phyloP scores from a whole-genome alignment of 1,284 basidiomycete genomes.

The Ustilago bromivora region DNA sequence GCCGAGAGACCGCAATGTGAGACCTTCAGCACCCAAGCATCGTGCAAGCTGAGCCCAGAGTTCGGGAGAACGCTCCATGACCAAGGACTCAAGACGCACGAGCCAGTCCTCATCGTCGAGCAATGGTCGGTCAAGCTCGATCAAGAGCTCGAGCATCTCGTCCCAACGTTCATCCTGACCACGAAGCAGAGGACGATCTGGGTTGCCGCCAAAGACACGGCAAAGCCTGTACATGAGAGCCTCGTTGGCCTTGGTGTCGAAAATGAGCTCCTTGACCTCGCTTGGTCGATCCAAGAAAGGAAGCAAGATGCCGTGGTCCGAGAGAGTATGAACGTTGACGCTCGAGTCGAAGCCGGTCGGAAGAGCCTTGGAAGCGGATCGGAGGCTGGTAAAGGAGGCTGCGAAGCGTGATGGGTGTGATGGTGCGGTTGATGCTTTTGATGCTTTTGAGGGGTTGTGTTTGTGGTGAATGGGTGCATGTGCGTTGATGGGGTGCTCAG shows the following conservation, averaged over 20 bases:
- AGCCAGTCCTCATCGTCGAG: conserved; percentile 54
- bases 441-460: conserved; percentile 1
- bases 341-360: conserved; percentile 31
- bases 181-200: conserved; percentile 8
- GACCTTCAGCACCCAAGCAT: conserved; percentile 46
- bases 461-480: conserved; percentile 38
- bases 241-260: conserved; percentile 42
- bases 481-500: conserved; percentile 36
- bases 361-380: conserved; percentile 14
- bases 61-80: conserved; percentile 43
- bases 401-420: conserved; percentile 37
- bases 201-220: conserved; percentile 43
- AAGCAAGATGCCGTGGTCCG: conserved; percentile 45
- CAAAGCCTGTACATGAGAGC: conserved; percentile 38
- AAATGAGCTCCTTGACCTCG: conserved; percentile 49
- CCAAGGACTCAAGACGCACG: conserved; percentile 33
- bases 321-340: conserved; percentile 44
- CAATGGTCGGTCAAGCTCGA: conserved; percentile 40
- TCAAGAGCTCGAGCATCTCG: conserved; percentile 50
- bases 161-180: conserved; percentile 50
- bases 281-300: conserved; percentile 51
- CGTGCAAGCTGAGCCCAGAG: conserved; percentile 47
- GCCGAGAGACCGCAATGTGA: conserved; percentile 16
- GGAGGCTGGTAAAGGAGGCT: conserved; percentile 31
- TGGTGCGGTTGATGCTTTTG: conserved; percentile 1